Conservation (phyloP, 2,329 filamentous ascomycete species). For the Phialophora tarda region DNA sequence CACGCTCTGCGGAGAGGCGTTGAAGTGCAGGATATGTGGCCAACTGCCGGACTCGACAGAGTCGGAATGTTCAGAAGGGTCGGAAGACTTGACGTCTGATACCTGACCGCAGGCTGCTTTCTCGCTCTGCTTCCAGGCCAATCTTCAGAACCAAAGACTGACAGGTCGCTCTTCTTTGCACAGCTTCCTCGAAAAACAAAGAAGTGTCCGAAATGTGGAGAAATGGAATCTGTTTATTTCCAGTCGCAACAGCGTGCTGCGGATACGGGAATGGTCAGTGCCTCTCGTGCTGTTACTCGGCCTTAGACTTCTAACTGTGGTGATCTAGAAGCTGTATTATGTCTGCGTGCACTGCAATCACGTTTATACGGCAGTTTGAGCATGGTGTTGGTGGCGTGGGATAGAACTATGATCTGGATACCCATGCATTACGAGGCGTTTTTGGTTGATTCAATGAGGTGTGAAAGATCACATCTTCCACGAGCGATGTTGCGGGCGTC, state of each 20-base stretch:
- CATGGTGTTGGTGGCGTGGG: conserved; percentile 23
- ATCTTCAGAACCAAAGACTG: conserved; percentile 45
- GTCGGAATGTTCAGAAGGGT: conserved; percentile 18
- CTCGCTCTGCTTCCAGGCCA: conserved; percentile 14
- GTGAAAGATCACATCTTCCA: neutral
- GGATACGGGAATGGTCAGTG: conserved; percentile 94
- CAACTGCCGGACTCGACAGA: conserved; percentile 42
- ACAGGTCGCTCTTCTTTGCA: conserved; percentile 42
- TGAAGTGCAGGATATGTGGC: conserved; percentile 61
- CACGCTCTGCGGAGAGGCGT: conserved; percentile 63
- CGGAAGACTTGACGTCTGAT: conserved; percentile 3
- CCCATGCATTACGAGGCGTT: conserved; percentile 26
- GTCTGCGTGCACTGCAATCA: conserved; percentile 94
- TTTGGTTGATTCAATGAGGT: neutral
- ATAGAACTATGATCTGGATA: conserved; percentile 5
- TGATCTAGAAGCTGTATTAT: conserved; percentile 80
- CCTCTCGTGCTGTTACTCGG: conserved; percentile 17
- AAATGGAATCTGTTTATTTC: conserved; percentile 95
- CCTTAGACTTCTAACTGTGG: conserved; percentile 4
- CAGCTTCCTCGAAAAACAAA: conserved; percentile 91
- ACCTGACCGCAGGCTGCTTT: conserved; percentile 14
- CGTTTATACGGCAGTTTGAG: conserved; percentile 63
- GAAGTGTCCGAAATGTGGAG: conserved; percentile 81
- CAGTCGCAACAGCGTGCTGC: conserved; percentile 97
- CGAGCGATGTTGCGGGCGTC: neutral